A percentile compares a stretch with the other conserved stretches of the same genome.
Conservation (phyloP, 2,329 filamentous ascomycete genomes). For the Bipolaris victoriae region DNA sequence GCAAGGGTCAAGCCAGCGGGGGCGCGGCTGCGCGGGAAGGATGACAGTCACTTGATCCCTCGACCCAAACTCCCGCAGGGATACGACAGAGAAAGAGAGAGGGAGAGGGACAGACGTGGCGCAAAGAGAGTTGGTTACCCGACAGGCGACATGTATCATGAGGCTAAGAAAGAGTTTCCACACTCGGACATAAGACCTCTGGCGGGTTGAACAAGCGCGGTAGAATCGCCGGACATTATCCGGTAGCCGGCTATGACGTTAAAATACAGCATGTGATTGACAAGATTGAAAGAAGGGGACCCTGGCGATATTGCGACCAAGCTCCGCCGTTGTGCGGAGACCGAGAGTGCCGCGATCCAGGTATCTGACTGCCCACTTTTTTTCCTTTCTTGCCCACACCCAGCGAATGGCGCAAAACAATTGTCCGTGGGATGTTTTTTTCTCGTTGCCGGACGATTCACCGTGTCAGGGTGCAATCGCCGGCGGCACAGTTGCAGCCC, state of each 20-base stretch:
- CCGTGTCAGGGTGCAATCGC: constrained; percentile 12
- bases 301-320: constrained; percentile 1
- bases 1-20: constrained; percentile 31
- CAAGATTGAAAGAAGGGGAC: neutral
- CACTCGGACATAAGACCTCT: neutral
- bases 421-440: constrained; percentile 1
- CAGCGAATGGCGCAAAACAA: constrained; percentile 5
- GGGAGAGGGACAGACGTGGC: neutral
- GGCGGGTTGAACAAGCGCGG: neutral
- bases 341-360: constrained; percentile 7
- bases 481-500: constrained; percentile 11
- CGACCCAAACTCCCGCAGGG: constrained; percentile 5
- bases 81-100: neutral
- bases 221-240: constrained; percentile 4
- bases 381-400: neutral
- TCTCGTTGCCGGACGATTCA: constrained; percentile 7
- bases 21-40: constrained; percentile 43
- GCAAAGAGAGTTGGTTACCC: neutral
- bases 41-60: constrained; percentile 38
- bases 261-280: constrained; percentile 1
- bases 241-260: constrained; percentile 4
- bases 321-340: constrained; percentile 4
- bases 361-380: constrained; percentile 9
- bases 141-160: neutral
- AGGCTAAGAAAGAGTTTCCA: constrained; percentile 4